Conservation (phyloP, 2,329 filamentous ascomycete species). For the Hymenotorrendiella dingleyae region DNA sequence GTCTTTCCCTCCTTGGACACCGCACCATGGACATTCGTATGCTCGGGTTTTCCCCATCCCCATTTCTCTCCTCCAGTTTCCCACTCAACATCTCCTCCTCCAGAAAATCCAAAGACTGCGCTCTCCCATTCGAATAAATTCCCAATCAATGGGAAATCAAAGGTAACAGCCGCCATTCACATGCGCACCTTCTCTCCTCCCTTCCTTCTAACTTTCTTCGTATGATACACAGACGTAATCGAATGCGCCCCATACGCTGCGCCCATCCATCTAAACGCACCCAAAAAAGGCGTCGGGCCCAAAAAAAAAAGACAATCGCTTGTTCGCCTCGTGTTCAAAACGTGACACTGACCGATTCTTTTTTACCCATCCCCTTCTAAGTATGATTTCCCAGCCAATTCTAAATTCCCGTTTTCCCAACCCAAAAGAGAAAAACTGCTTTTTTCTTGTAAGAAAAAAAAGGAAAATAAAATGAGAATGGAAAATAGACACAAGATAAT, state of each 20-base stretch:
- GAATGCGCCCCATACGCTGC: not conserved
- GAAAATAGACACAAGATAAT: too few relatives aligned
- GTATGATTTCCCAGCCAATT: not conserved
- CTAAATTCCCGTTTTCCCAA: not conserved
- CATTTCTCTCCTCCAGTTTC: too few relatives aligned
- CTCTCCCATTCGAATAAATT: conserved; percentile 22
- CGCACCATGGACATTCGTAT: too few relatives aligned
- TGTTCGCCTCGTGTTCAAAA: not conserved
- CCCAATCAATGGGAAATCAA: conserved; percentile 4
- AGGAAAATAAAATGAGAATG: conserved; percentile 9
- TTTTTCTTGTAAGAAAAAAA: conserved; percentile 1
- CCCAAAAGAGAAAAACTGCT: conserved; percentile 2
- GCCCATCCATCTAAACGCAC: not conserved
- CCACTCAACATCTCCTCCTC: not conserved
- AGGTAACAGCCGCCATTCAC: conserved; percentile 29
- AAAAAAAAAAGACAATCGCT: conserved; percentile 5
- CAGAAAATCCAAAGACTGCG: conserved; percentile 27
- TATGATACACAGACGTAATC: not conserved
- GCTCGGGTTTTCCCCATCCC: too few relatives aligned
- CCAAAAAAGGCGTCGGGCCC: not conserved
- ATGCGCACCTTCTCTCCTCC: not conserved
- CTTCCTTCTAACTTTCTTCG: not conserved
- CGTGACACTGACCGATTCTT: too few relatives aligned
- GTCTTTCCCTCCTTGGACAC: too few relatives aligned
- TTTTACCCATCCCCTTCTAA: not conserved